phyloP scores from a whole-genome alignment of 352 stramenopile genomes.

The Pythium chondricola region DNA sequence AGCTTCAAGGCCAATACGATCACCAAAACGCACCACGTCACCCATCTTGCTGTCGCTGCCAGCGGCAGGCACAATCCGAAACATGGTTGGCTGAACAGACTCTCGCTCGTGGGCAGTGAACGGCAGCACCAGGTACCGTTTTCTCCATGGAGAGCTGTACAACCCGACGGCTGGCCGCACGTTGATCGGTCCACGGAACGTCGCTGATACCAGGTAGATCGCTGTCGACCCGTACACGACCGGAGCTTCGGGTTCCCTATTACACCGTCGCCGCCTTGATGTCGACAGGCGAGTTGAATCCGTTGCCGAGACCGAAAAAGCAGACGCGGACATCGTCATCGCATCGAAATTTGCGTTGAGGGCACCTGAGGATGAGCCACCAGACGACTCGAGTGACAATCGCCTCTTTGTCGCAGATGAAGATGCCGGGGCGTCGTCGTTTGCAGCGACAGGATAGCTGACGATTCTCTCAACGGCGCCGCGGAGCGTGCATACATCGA shows the following conservation, averaged over 20 bases:
- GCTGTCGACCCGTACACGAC: constrained; percentile 55
- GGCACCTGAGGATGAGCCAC: constrained; percentile 6
- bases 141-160: constrained; percentile 77
- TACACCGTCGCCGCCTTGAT: constrained; percentile 3
- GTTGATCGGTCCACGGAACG: constrained; percentile 64
- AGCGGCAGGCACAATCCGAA: constrained; percentile 57
- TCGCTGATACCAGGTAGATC: constrained; percentile 71
- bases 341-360: constrained; percentile 7
- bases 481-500: constrained; percentile 72
- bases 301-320: constrained; percentile 9
- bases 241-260: constrained; percentile 11
- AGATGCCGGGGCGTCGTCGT: constrained; percentile 3
- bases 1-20: constrained; percentile 65
- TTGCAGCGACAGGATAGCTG: constrained; percentile 18
- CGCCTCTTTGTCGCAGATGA: constrained; percentile 5
- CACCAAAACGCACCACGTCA: constrained; percentile 72
- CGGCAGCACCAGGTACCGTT: constrained; percentile 75
- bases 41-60: constrained; percentile 49
- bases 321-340: constrained; percentile 5
- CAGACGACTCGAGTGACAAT: constrained; percentile 14
- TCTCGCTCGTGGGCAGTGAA: constrained; percentile 65
- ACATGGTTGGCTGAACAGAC: constrained; percentile 64
- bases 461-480: constrained; percentile 57
- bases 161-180: constrained; percentile 65
- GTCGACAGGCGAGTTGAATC: neutral